phyloP scores from a whole-genome alignment of 2,329 filamentous ascomycete genomes.

The Emergomyces africanus region DNA sequence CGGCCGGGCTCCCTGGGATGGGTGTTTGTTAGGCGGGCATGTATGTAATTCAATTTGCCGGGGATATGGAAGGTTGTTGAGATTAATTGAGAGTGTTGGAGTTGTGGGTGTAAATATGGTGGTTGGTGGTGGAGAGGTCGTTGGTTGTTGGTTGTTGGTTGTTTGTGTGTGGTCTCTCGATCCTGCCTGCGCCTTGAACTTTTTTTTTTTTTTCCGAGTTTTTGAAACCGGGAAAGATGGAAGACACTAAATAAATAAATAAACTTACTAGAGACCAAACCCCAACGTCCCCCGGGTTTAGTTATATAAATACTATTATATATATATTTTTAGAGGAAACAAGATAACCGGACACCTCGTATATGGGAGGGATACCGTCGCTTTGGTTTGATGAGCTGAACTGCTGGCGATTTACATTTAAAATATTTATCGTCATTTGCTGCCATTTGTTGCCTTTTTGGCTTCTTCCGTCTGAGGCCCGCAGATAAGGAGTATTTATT shows the following conservation, averaged over 20 bases:
- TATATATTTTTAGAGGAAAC: too few relatives aligned
- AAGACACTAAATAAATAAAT: background rate
- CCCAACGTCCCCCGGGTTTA: too few relatives aligned
- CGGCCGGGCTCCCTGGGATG: background rate
- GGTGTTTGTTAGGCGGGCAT: background rate
- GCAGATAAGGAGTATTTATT: too few relatives aligned
- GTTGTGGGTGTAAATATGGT: background rate
- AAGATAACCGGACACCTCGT: background rate
- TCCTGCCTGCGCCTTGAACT: too few relatives aligned
- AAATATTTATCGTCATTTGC: too few relatives aligned
- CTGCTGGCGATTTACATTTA: too few relatives aligned
- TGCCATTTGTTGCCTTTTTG: too few relatives aligned
- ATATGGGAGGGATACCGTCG: background rate
- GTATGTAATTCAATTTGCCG: background rate
- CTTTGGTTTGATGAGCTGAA: background rate
- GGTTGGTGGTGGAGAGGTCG: background rate
- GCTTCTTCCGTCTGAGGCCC: too few relatives aligned
- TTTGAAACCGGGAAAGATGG: background rate
- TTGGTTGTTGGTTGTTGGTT: background rate
- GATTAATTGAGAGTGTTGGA: background rate
- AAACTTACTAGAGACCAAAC: too few relatives aligned
- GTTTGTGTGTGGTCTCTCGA: slow-evolving; percentile 1
- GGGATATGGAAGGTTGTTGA: background rate
- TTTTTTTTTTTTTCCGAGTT: slow-evolving; percentile 2
- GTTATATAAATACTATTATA: too few relatives aligned